Evolutionary conservation across 495 filamentous ascomycete genomes (phyloP), one percentile per base, ranked within the genome.

Genomic region (Penicillium psychrofluorescens): DNA sequence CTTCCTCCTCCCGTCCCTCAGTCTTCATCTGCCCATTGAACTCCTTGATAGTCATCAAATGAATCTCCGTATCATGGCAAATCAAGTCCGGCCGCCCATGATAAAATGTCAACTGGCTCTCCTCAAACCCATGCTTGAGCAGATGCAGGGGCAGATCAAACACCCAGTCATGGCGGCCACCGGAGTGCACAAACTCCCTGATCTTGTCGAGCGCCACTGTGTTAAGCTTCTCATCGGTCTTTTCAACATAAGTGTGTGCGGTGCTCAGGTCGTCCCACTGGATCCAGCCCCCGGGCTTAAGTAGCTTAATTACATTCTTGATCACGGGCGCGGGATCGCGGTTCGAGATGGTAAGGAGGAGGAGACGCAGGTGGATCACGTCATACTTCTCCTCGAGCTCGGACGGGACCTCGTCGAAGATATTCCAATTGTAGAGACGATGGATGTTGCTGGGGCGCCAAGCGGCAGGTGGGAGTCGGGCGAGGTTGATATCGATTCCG

Each of bases 261-360:
- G 12, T 34, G 22, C 44, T 45, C 8, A 46, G 37, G 29, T 68
- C 66, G 28, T 64, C 63, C 64, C 66, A 70, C 40, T 70, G 66
- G n/a, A 70, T 50, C 14, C 47, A 63, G 7, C 64, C 64, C 7
- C 64, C 66, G 2, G 62, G 66, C 38, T 65, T 64, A 1, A 70
- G 54, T 36, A 70, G 36, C 8, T 37, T 35, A n/a, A 46, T 29
- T 3, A 60, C 15, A 28, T 60, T 59, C 5, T 29, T 14, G 6
- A 67, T 38, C 2, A 61, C 32, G 0, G 53, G 38, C 0, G 34
- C 11, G 14, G 53, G 47, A 28, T 62, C 52, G 7, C 55, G 54
- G 13, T 57, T 41, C 7, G 47, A 29, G 7, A 70, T 39, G 11
- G 58, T 49, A 14, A 57, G 51, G 22, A 56, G 36, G 10, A 67